Evolutionary conservation across 2,329 filamentous ascomycete genomes (phyloP).

Genomic region (Pseudogymnoascus sp.): DNA sequence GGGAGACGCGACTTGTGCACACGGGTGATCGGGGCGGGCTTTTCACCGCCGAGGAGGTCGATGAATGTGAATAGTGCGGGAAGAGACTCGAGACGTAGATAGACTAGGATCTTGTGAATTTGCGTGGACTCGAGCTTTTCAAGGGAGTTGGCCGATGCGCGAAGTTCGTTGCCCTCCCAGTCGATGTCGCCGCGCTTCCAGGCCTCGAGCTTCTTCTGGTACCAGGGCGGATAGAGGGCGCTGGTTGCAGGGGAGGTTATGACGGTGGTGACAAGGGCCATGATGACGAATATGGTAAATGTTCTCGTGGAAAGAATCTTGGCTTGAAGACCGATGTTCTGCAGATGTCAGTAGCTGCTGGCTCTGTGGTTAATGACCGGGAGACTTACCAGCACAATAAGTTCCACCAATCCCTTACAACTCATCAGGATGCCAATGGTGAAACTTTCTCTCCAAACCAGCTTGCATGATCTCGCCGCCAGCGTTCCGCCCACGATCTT

Average conservation of each 20-base stretch:
- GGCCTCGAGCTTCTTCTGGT: conserved; percentile 62
- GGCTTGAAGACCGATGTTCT: conserved; percentile 77
- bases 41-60: conserved; percentile 61
- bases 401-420: conserved; percentile 88
- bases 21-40: conserved; percentile 24
- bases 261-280: conserved; percentile 84
- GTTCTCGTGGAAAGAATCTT: conserved; percentile 71
- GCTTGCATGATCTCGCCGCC: conserved; percentile 64
- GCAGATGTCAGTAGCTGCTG: conserved; percentile 14
- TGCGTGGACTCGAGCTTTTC: conserved; percentile 43
- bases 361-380: neutral
- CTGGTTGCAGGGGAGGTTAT: conserved; percentile 69
- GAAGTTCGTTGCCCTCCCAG: conserved; percentile 59
- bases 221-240: conserved; percentile 67
- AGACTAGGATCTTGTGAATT: conserved; percentile 63
- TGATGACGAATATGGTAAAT: conserved; percentile 91
- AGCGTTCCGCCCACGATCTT: conserved; percentile 79
- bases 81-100: conserved; percentile 77
- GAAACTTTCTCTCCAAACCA: conserved; percentile 85
- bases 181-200: conserved; percentile 85
- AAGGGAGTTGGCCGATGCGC: conserved; percentile 30
- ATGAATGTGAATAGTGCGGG: conserved; percentile 75
- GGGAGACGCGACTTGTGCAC: conserved; percentile 29
- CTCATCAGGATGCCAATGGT: conserved; percentile 89
- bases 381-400: conserved; percentile 75